Conservation (phyloP, 2,329 filamentous ascomycete species). For the Aspergillus ibericus region DNA sequence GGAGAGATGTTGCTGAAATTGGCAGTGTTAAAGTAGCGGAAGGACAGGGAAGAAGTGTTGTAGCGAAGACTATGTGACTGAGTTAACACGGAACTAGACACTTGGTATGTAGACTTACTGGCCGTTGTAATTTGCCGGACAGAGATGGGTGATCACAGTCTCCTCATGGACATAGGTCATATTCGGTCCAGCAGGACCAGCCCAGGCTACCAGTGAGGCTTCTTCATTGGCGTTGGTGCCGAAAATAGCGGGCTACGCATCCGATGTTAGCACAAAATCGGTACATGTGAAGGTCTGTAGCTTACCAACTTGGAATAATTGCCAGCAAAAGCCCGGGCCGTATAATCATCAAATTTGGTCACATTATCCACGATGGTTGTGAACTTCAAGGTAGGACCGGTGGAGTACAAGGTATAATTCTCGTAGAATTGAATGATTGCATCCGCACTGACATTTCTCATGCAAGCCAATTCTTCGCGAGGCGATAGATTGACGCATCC, state of each 20-base stretch:
- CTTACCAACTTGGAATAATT: background rate
- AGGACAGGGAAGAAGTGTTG: background rate
- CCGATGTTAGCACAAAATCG: background rate
- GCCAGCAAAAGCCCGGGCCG: background rate
- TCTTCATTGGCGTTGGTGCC: background rate
- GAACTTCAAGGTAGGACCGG: background rate
- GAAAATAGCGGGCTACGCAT: background rate
- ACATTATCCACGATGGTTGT: background rate
- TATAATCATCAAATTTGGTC: background rate
- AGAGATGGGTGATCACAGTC: background rate
- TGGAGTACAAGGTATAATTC: background rate
- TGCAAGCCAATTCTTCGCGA: background rate
- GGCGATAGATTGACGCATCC: background rate
- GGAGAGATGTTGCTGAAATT: constrained; percentile 10
- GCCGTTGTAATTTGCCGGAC: background rate
- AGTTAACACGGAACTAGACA: background rate
- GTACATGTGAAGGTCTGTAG: no score
- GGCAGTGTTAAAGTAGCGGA: constrained; percentile 1
- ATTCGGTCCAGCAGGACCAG: background rate
- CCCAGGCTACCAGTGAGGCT: background rate
- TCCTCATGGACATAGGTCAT: background rate
- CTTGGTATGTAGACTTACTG: background rate
- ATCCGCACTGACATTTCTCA: background rate
- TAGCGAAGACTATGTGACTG: no score
- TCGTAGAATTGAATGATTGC: background rate